Evolutionary conservation across 2,329 filamentous ascomycete genomes (phyloP), one percentile per base, ranked within the genome.

Genomic region (Fusarium sublunatum): DNA sequence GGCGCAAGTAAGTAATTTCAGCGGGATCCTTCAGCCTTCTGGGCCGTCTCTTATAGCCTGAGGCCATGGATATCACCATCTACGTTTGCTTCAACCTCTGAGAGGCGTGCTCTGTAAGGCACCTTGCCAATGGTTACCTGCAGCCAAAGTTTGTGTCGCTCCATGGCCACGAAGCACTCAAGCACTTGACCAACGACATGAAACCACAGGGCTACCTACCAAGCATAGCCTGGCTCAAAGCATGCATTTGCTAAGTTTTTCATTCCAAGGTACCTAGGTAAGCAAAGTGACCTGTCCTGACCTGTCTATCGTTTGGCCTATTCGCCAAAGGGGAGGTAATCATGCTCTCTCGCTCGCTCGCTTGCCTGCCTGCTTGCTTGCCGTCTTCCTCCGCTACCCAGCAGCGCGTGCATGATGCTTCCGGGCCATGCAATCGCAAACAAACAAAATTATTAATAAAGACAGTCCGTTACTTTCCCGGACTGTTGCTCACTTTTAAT

Each of bases 141-240:
- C 64, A 67, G 64, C 29, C 11, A 26, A 32, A 31, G 64, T 67
- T 67, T 65, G 64, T 55, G 34, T 63, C 42, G 28, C 44, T 54
- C 45, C 49, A 57, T 39, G 47, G 47, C 46, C 42, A 59, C 32
- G 42, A 54, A 44, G 44, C 43, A 49, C 24, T 55, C n/a, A 44
- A 39, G 25, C 46, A 48, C 22, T 40, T 40, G 40, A 35, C 22
- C 13, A 29, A 25, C 12, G 39, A 51, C 31, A 48, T 50, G 24
- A 45, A 48, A 50, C 25, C 34, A 41, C 39, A n/a, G 22, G 32
- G 11, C 15, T 13, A 11, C 22, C 4, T 28, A 48, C 19, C 9
- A 12, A 22, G 31, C 8, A 8, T 38, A 24, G 28, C 6, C 13
- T 12, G 6, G 19, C 35, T 35, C 26, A 36, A 13, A 35, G 28